Base-by-base conservation (phyloP, 257 asterid genomes). In the Solanum habrochaites region DNA sequence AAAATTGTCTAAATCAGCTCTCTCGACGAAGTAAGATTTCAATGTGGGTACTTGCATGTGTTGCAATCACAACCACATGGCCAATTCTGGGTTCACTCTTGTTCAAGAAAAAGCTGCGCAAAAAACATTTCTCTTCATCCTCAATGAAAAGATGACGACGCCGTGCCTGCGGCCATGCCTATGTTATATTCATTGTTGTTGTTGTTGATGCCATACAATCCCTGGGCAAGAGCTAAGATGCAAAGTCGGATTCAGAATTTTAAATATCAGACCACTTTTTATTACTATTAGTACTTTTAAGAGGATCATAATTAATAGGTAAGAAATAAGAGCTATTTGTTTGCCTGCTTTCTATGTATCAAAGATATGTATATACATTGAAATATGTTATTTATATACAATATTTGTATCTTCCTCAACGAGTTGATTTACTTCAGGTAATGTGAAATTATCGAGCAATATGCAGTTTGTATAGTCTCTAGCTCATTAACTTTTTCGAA, bases 31-130 rank as follows among this genome's bases (percentile, higher is more conserved):
- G 91, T 64, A 87, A 88, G 69, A 92, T 78, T 32, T 92, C 96
- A 25, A 18, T 94, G 21, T 95, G 98, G 97, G 91, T 94, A 88
- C 95, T 96, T 71, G 93, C 95, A 35, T 94, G 93, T 86, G 88
- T 94, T 31, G 97, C 98, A 43, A 75, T 96, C 85, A 27, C 92
- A 25, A 93, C 93, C 56, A 92, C 95, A 83, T 94, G 98, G 96
- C 99, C 99, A 9, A 84, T 93, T 45, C 85, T 93, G 81, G 98
- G 96, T 40, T 90, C 94, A 18, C 77, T 88, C 40, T 90, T 96
- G 88, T 86, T 91, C 83, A 89, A 89, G 92, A 94, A 75, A 62
- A 93, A 88, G 86, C 82, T 91, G 85, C 87, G 47, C 67, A 64
- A 80, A 45, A 66, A 32, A 32, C 35, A 88, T 43, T 69, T 91